These are phyloP conservation scores for Stenocarpella maydis DNA, from an alignment of 2,329 filamentous ascomycete genomes.

Conservation along the genomic window DNA sequence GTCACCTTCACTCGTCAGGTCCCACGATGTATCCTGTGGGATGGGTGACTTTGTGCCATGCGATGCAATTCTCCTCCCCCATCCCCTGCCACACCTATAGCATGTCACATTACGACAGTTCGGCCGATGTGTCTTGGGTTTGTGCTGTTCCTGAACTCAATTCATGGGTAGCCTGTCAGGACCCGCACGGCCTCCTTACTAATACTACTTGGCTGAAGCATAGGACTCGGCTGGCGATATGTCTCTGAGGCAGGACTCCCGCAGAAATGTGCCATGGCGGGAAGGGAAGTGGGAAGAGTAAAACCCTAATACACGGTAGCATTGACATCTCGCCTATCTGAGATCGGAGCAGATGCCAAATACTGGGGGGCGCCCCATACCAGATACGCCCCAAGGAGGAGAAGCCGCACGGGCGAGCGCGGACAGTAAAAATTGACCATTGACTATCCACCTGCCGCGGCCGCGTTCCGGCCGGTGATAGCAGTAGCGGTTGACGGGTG, in stretches of 20 bases:
- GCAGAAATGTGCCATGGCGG: not conserved
- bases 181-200: slow-evolving; percentile 10
- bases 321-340: slow-evolving; percentile 24
- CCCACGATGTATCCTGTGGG: not conserved
- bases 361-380: not conserved
- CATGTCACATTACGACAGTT: slow-evolving; percentile 22
- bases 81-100: slow-evolving; percentile 2
- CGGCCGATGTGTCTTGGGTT: slow-evolving; percentile 17
- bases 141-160: not conserved
- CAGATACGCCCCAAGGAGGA: not conserved
- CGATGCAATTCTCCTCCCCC: not conserved
- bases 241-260: not conserved
- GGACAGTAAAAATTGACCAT: not conserved
- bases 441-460: slow-evolving; percentile 8
- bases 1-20: slow-evolving; percentile 3
- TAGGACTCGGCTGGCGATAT: not conserved
- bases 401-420: not conserved
- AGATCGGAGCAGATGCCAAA: slow-evolving; percentile 23
- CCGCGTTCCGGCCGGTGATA: slow-evolving; percentile 17
- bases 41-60: slow-evolving; percentile 16
- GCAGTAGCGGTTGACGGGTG: slow-evolving; percentile 19
- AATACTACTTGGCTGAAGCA: slow-evolving; percentile 16
- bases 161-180: slow-evolving; percentile 23
- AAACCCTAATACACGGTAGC: slow-evolving; percentile 21
- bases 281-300: not conserved